Percentiles rank a stretch among this genome's conserved stretches.
Conservation (phyloP, 2,329 filamentous ascomycete species). For the Penicillium expansum region DNA sequence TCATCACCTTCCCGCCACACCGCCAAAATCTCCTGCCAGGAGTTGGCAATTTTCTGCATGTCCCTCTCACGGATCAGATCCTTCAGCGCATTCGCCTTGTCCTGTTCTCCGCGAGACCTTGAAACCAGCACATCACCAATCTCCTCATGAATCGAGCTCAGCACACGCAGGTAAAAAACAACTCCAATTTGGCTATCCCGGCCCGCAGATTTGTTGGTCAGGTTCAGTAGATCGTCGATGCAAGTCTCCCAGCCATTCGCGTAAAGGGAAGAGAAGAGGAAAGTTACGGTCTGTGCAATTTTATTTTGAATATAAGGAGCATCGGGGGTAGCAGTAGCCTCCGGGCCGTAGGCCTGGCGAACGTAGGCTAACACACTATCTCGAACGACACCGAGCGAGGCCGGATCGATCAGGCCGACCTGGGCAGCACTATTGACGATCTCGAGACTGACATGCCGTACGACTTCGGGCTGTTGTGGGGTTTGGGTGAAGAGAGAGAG, state of each 20-base stretch:
- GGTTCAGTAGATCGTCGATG: constrained; percentile 79
- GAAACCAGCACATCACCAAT: constrained; percentile 90
- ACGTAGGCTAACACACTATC: constrained; percentile 80
- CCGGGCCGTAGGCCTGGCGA: constrained; percentile 67
- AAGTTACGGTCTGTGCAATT: constrained; percentile 91
- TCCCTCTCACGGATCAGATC: constrained; percentile 84
- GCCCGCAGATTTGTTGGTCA: constrained; percentile 63
- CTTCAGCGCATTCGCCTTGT: constrained; percentile 84
- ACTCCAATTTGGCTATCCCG: constrained; percentile 73
- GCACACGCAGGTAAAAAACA: constrained; percentile 81
- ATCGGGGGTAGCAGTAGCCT: constrained; percentile 59
- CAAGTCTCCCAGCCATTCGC: constrained; percentile 82
- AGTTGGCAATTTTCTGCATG: constrained; percentile 79
- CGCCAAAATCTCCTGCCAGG: constrained; percentile 87
- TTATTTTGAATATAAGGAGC: constrained; percentile 86
- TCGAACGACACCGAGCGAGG: constrained; percentile 72
- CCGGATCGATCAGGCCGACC: constrained; percentile 69
- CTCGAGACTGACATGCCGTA: constrained; percentile 85
- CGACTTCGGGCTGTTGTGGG: constrained; percentile 74
- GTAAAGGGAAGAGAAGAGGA: constrained; percentile 86
- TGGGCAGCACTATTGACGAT: constrained; percentile 91
- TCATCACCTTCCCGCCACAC: constrained; percentile 72
- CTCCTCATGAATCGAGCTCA: constrained; percentile 91
- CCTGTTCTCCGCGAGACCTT: constrained; percentile 73
- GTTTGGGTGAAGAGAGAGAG: constrained; percentile 77